phyloP scores from a whole-genome alignment of 164 flowering plant genomes.

The Annona cherimola region DNA sequence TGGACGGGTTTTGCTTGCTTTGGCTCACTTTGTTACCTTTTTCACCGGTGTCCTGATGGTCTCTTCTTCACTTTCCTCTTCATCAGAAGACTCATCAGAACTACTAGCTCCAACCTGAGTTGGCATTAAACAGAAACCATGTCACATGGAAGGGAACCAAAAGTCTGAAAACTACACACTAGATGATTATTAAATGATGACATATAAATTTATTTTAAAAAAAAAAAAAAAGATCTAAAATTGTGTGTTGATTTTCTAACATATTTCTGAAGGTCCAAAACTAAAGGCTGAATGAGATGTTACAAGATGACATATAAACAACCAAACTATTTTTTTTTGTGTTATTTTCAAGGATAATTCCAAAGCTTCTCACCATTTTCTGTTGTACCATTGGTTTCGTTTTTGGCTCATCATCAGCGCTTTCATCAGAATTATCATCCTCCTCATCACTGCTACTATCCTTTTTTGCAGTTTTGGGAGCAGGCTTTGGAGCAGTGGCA shows the following conservation, averaged over 20 bases:
- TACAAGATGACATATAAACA: no score
- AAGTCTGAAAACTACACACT: neutral
- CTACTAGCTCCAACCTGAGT: slow-evolving; percentile 18
- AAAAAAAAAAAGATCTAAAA: no score
- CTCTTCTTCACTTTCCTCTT: slow-evolving; percentile 37
- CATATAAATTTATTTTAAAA: no score
- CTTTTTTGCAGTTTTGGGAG: slow-evolving; percentile 1
- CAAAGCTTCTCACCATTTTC: neutral
- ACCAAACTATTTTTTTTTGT: neutral
- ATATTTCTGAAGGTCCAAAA: no score
- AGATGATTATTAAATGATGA: no score
- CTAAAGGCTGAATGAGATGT: no score
- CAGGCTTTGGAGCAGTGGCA: slow-evolving; percentile 1
- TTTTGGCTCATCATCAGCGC: slow-evolving; percentile 5
- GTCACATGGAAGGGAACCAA: neutral
- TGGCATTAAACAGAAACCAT: slow-evolving; percentile 3
- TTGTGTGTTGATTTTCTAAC: no score
- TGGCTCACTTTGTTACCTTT: slow-evolving; percentile 14
- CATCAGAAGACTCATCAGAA: slow-evolving; percentile 33
- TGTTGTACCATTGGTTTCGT: neutral
- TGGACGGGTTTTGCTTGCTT: no score
- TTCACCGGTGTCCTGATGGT: slow-evolving; percentile 40
- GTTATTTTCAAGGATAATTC: neutral
- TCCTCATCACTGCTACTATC: slow-evolving; percentile 10
- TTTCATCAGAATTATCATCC: slow-evolving; percentile 1